Base-by-base conservation (phyloP, 2,329 filamentous ascomycete species). In the Botryotinia globosa region DNA sequence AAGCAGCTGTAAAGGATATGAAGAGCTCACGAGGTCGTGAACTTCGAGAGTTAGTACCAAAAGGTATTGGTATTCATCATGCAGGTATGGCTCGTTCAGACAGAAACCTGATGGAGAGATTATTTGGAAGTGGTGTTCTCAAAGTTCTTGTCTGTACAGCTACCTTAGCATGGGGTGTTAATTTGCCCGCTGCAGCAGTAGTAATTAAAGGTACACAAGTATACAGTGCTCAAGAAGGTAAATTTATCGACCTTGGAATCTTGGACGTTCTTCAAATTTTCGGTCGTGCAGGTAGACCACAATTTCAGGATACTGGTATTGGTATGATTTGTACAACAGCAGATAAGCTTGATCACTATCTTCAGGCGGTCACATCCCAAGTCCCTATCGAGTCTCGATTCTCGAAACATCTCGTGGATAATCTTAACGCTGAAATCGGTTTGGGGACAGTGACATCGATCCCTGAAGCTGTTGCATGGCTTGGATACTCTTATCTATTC, bases 61-160 rank as follows among this genome's bases (percentile, higher is more conserved):
- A 97, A 80, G 97, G 96, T 0, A 89, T 99, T 75, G 96, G 96
- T 14, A 93, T 97, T 67, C 96, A 99, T 81, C 96, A 99, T 81
- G 96, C 96, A 9, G 97, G 97, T 71, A 97, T 99, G 94, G 91
- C 94, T 73, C 90, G 97, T 76, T 92, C 94, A 4, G 97, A 99
- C 82, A 88, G 96, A 75, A 99, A 99, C 77, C 84, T 98, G n/a
- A 94, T 98, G 85, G 97, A 99, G 81, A 90, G 93, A 29, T 87
- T 98, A 25, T 99, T 99, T 77, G 89, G 87, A 5, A 92, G 97
- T 77, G 97, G 96, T 39, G 91, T 98, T n/a, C 88, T 98, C 77
- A 97, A 96, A 81, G 94, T 99, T 0, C 90, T 99, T 34, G 98
- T 95, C 85, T 99, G 97, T 89, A 99, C 96, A 3, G 96, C 96